Percentiles rank a stretch among this genome's conserved stretches.
Conservation (phyloP, 305 asterid genomes). For the Rubia tinctorum region DNA sequence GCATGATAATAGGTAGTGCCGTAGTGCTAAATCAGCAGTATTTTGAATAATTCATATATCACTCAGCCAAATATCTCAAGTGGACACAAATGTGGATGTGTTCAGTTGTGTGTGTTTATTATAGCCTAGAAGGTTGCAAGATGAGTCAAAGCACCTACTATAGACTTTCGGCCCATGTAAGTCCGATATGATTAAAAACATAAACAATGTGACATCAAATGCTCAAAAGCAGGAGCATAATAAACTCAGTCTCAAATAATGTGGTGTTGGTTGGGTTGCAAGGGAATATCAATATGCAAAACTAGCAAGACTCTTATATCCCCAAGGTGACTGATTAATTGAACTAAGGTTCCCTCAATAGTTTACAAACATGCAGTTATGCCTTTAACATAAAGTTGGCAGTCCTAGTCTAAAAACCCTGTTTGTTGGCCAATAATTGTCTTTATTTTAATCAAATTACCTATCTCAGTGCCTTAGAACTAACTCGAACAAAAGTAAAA, state of each 20-base stretch:
- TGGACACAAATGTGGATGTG: neutral
- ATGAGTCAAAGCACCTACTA: neutral
- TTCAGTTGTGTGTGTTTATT: neutral
- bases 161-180: neutral
- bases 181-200: neutral
- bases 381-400: neutral
- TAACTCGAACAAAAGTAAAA: neutral
- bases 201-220: neutral
- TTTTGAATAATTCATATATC: neutral
- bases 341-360: neutral
- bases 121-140: neutral
- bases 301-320: neutral
- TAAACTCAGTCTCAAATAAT: neutral
- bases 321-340: neutral
- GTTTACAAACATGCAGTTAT: neutral
- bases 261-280: neutral
- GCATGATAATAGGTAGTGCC: neutral
- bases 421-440: neutral
- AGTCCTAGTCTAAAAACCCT: neutral
- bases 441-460: neutral
- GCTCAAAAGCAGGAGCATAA: neutral
- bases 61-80: neutral
- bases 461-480: neutral
- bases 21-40: neutral
- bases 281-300: neutral